These are phyloP conservation scores for Gastrolobium villosum DNA, from an alignment of 306 rosid genomes.

Conservation along the genomic window DNA sequence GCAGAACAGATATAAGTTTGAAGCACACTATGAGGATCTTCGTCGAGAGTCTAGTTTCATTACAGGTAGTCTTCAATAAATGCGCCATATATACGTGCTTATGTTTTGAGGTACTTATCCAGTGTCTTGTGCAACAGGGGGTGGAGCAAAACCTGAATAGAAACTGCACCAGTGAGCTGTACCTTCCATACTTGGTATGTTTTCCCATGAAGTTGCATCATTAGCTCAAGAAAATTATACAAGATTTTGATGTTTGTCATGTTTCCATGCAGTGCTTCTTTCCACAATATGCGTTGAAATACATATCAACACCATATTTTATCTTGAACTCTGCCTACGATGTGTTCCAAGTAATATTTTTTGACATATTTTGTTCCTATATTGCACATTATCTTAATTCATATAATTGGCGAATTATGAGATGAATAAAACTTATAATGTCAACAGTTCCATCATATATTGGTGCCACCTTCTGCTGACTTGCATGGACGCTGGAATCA, in stretches of 20 bases:
- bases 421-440: constrained; percentile 41
- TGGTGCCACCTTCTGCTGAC: constrained; percentile 93
- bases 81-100: background rate
- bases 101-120: background rate
- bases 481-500: constrained; percentile 75
- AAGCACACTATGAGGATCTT: constrained; percentile 76
- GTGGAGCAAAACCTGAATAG: constrained; percentile 64
- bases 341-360: constrained; percentile 66
- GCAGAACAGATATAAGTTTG: constrained; percentile 77
- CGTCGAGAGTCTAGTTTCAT: constrained; percentile 64
- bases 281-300: constrained; percentile 71
- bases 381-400: constrained; percentile 23
- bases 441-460: constrained; percentile 73
- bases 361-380: constrained; percentile 18
- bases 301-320: constrained; percentile 71
- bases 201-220: constrained; percentile 38
- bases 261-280: constrained; percentile 76
- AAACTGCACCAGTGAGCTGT: constrained; percentile 64
- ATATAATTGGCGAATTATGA: background rate
- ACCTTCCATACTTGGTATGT: constrained; percentile 73
- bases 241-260: constrained; percentile 40
- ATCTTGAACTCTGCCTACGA: constrained; percentile 85
- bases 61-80: constrained; percentile 70
- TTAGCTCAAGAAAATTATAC: constrained; percentile 5
- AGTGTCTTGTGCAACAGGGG: constrained; percentile 62